Conservation (phyloP, 1,139 yeast genomes). For the Arxiozyma telluris region DNA sequence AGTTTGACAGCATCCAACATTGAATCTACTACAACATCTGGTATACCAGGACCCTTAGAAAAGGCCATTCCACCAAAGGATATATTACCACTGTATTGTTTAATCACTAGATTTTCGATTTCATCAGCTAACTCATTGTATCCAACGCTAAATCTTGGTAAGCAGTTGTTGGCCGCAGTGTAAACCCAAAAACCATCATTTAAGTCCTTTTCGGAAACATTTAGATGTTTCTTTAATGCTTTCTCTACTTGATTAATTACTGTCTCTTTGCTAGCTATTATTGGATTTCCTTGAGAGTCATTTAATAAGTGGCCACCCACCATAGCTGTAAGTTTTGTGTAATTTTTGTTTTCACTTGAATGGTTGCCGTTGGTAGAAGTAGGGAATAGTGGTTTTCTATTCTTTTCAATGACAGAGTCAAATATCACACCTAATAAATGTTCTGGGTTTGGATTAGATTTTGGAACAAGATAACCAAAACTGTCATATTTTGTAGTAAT, state of each 20-base stretch:
- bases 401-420: conserved; percentile 71
- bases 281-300: conserved; percentile 21
- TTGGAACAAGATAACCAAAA: conserved; percentile 85
- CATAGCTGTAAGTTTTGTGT: conserved; percentile 79
- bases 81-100: conserved; percentile 37
- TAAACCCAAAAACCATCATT: conserved; percentile 28
- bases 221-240: conserved; percentile 44
- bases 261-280: conserved; percentile 40
- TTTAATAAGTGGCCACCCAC: conserved; percentile 70
- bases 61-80: conserved; percentile 76
- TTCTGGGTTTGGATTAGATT: conserved; percentile 43
- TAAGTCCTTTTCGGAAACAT: conserved; percentile 36
- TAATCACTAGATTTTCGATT: conserved; percentile 32
- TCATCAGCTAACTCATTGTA: conserved; percentile 43
- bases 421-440: conserved; percentile 77
- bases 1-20: conserved; percentile 42
- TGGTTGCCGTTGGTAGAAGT: conserved; percentile 4
- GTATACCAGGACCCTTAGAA: conserved; percentile 80
- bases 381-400: conserved; percentile 31
- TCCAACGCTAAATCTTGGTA: conserved; percentile 78
- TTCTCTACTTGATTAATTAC: conserved; percentile 39
- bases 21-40: conserved; percentile 69
- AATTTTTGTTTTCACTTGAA: conserved; percentile 25
- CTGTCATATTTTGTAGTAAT: conserved; percentile 39
- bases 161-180: conserved; percentile 41